Evolutionary conservation across 805 yeast genomes (phyloP).

Genomic region (Cyberlindnera meyerae): DNA sequence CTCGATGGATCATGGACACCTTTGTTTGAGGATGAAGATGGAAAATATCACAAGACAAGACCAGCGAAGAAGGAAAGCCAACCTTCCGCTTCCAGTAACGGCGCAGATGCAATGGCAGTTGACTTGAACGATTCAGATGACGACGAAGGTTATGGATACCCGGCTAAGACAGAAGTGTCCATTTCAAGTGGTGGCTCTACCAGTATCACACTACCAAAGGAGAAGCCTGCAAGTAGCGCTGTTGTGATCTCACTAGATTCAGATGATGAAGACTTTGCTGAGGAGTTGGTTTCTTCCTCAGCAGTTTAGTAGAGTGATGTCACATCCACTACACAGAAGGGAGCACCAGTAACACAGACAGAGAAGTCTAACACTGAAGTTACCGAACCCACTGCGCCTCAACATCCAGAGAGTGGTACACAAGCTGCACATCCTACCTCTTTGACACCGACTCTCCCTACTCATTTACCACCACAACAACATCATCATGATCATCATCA

Average conservation of each 20-base stretch:
- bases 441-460: no score
- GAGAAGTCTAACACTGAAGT: no score
- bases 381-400: no score
- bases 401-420: no score
- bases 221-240: conserved; percentile 2
- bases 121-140: background rate
- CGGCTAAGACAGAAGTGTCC: no score
- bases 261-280: conserved; percentile 15
- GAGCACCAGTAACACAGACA: no score
- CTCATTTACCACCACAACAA: no score
- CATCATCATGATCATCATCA: no score
- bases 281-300: background rate
- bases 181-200: no score
- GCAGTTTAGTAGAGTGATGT: no score
- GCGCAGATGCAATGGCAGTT: background rate
- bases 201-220: background rate
- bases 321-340: no score
- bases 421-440: no score
- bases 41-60: conserved; percentile 7
- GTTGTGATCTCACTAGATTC: conserved; percentile 18
- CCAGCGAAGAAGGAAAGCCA: background rate
- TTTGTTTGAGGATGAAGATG: conserved; percentile 25
- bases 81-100: background rate
- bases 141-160: background rate
- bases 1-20: conserved; percentile 73